A percentile compares a stretch with the other conserved stretches of the same genome.
Conservation (phyloP, 768 basidiomycete species). For the Lactifluus piperatus region DNA sequence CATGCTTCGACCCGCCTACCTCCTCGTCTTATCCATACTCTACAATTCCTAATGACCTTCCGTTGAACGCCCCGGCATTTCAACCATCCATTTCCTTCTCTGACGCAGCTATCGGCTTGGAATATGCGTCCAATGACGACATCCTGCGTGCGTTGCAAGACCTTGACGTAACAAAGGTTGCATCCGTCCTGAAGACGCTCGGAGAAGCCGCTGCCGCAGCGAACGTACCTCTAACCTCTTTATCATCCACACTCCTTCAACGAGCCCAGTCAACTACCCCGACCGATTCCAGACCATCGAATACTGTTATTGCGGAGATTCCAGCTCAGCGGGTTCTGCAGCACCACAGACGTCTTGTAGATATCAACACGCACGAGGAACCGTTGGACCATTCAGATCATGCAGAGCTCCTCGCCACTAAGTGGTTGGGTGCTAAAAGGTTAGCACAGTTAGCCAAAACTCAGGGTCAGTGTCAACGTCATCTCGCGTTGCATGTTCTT, state of each 20-base stretch:
- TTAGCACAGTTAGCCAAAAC: conserved; percentile 58
- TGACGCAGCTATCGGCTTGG: conserved; percentile 27
- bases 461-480: conserved; percentile 40
- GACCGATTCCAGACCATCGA: background rate
- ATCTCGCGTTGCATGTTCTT: background rate
- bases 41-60: background rate
- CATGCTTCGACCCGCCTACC: conserved; percentile 14
- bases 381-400: conserved; percentile 45
- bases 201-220: conserved; percentile 47
- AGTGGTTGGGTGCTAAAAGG: conserved; percentile 67
- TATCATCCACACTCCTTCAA: conserved; percentile 11
- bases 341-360: background rate
- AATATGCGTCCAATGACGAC: conserved; percentile 56
- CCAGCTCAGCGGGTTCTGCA: background rate
- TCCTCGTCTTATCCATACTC: conserved; percentile 12
- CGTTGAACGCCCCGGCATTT: conserved; percentile 16
- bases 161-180: conserved; percentile 63
- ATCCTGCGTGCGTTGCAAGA: conserved; percentile 65
- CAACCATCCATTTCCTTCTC: conserved; percentile 28
- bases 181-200: conserved; percentile 54
- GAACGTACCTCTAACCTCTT: conserved; percentile 26
- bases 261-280: background rate
- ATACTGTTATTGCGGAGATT: background rate
- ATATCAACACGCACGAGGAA: conserved; percentile 20
- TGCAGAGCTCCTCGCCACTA: conserved; percentile 62